A percentile compares a stretch with the other conserved stretches of the same genome.
These are phyloP conservation scores for Phytophthora syringae DNA, from an alignment of 352 stramenopile genomes.

Conservation along the genomic window DNA sequence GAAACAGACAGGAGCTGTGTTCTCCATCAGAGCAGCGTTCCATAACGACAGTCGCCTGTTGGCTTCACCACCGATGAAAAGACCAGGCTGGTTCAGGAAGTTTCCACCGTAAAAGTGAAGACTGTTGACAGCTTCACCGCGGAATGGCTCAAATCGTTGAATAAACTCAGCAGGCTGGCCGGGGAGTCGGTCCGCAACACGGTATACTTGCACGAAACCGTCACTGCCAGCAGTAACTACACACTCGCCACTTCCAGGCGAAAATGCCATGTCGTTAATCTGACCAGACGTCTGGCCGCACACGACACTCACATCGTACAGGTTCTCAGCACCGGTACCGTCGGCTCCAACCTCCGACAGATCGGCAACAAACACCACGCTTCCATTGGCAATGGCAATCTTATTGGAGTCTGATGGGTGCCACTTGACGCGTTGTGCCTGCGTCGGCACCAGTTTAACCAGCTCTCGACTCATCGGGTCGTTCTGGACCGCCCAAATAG, in stretches of 20 bases:
- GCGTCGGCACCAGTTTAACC: conserved; percentile 63
- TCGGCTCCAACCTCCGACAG: conserved; percentile 54
- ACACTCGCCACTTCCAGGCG: conserved; percentile 51
- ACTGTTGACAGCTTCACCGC: conserved; percentile 70
- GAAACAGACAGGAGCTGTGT: conserved; percentile 55
- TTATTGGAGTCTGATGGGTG: conserved; percentile 78
- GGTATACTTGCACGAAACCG: conserved; percentile 85
- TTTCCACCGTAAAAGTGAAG: conserved; percentile 74
- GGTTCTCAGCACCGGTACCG: conserved; percentile 52
- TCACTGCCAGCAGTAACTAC: conserved; percentile 77
- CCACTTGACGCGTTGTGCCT: conserved; percentile 80
- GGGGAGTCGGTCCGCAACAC: conserved; percentile 49
- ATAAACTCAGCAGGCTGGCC: conserved; percentile 71
- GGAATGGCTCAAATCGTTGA: conserved; percentile 82
- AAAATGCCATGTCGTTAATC: conserved; percentile 86
- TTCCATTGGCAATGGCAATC: conserved; percentile 76
- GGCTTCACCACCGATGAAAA: conserved; percentile 70
- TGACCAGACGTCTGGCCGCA: conserved; percentile 70
- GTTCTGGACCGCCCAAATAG: conserved; percentile 70
- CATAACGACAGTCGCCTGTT: conserved; percentile 62
- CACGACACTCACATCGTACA: conserved; percentile 73
- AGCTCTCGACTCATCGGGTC: conserved; percentile 78
- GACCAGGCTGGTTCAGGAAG: conserved; percentile 46
- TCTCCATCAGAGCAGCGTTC: conserved; percentile 63
- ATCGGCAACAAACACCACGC: conserved; percentile 68